Evolutionary conservation across 495 filamentous ascomycete genomes (phyloP), one percentile per base, ranked within the genome.

Genomic region (Penicillium subrubescens): DNA sequence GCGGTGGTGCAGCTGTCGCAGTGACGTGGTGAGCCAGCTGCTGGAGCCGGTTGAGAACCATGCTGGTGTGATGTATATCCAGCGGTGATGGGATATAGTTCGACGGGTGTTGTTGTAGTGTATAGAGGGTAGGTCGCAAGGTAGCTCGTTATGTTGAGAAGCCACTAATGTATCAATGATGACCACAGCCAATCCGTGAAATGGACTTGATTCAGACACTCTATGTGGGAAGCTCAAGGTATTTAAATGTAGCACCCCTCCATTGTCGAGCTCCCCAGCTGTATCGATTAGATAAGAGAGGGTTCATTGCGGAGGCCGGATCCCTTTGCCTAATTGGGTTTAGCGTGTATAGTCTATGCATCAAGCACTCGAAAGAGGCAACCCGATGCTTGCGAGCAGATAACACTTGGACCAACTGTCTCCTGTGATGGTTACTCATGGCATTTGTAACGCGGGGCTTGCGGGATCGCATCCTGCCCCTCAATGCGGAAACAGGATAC

Each of bases 1-100:
- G 89, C 46, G 88, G 87, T 37, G 82, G 82, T 15, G 80, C 76
- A 25, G 78, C 64, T 29, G 79, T 80, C 57, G 84, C 85, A 61
- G 78, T 83, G 76, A 92, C 79, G 72, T 91, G 89, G 51, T 84
- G 77, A 69, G 85, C 80, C 72, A 92, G 79, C 71, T 90, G 87
- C 75, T 89, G 86, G 37, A 92, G 82, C 66, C 88, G 84, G 65
- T 91, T 86, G 66, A 89, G 82, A 66, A 86, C 87, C 88, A 90
- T 90, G 59, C 21, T 34, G 21, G 2, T 52, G 5, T 57, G 35
- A 23, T 35, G 17, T 56, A 15, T 51, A 25, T 27, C 44, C 31
- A 15, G 43, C 27, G 4, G 46, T 25, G 31, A 5, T 34, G 17
- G 17, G 46, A n/a, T 29, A 48, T 44, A 43, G 25, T n/a, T 34